These are phyloP conservation scores for Lunularia cruciata DNA, from an alignment of 225 moss, liverwort and hornwort species.

Conservation along the genomic window DNA sequence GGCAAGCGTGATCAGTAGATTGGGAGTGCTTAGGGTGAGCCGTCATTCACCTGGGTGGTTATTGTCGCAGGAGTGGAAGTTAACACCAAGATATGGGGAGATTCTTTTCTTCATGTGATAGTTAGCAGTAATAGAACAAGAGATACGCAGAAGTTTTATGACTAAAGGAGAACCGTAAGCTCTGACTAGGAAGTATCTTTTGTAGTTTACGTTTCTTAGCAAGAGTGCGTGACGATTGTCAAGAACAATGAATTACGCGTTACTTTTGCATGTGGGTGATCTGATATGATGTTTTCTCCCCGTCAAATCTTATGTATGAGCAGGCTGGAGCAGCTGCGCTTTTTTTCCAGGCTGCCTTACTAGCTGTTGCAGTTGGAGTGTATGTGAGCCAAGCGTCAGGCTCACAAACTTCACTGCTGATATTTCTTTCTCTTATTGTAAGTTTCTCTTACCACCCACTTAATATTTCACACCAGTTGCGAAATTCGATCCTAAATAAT, in stretches of 20 bases:
- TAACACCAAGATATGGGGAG: no score
- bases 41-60: no score
- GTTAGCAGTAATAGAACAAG: no score
- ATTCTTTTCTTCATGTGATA: no score
- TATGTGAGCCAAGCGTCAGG: slow-evolving; percentile 61
- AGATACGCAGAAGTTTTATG: no score
- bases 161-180: no score
- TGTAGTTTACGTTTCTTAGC: background rate
- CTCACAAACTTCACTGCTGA: slow-evolving; percentile 54
- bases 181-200: no score
- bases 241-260: no score
- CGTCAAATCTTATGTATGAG: background rate
- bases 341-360: slow-evolving; percentile 64
- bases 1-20: slow-evolving; percentile 64
- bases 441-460: slow-evolving; percentile 23
- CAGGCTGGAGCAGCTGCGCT: slow-evolving; percentile 82
- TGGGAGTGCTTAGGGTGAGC: slow-evolving; percentile 71
- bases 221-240: background rate
- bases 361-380: slow-evolving; percentile 61
- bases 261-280: no score
- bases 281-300: background rate
- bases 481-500: no score
- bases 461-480: no score
- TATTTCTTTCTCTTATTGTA: slow-evolving; percentile 74
- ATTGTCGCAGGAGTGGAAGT: no score